A percentile compares a stretch with the other conserved stretches of the same genome.
Evolutionary conservation across 306 rosid genomes (phyloP).

Genomic region (Ochetophila trinervis): DNA sequence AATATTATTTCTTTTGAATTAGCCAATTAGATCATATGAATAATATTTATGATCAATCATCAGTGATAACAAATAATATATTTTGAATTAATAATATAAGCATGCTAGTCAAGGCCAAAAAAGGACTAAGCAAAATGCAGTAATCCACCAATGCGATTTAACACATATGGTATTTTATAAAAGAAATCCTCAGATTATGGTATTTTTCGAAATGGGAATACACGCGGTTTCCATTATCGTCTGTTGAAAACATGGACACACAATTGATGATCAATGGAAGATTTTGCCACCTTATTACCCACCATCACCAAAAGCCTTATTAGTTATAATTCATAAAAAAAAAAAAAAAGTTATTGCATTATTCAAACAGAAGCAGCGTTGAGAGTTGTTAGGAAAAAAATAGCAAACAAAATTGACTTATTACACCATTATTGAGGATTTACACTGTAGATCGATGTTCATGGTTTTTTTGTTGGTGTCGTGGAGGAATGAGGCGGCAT

Average conservation of each 20-base stretch:
- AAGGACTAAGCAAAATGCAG: slow-evolving; percentile 4
- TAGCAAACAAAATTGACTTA: not conserved
- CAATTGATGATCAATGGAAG: not conserved
- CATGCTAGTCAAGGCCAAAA: slow-evolving; percentile 3
- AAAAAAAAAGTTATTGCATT: not conserved
- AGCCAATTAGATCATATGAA: too few relatives aligned
- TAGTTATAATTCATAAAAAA: not conserved
- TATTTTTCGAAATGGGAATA: slow-evolving; percentile 14
- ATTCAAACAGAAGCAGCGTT: not conserved
- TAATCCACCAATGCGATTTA: not conserved
- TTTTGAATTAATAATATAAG: not conserved
- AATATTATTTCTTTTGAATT: too few relatives aligned
- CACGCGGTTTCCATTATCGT: slow-evolving; percentile 17
- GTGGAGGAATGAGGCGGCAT: not conserved
- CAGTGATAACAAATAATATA: too few relatives aligned
- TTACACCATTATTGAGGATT: not conserved
- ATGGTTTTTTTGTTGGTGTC: not conserved
- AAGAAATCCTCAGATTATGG: not conserved
- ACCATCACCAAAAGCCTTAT: not conserved
- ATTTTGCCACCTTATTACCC: slow-evolving; percentile 6
- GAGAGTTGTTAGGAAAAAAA: not conserved
- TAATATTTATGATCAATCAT: too few relatives aligned
- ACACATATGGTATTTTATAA: too few relatives aligned
- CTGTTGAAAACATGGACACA: not conserved
- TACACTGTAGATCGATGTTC: not conserved